Base-by-base conservation (phyloP, 2,329 filamentous ascomycete genomes). In the Ceratocystis destructans region DNA sequence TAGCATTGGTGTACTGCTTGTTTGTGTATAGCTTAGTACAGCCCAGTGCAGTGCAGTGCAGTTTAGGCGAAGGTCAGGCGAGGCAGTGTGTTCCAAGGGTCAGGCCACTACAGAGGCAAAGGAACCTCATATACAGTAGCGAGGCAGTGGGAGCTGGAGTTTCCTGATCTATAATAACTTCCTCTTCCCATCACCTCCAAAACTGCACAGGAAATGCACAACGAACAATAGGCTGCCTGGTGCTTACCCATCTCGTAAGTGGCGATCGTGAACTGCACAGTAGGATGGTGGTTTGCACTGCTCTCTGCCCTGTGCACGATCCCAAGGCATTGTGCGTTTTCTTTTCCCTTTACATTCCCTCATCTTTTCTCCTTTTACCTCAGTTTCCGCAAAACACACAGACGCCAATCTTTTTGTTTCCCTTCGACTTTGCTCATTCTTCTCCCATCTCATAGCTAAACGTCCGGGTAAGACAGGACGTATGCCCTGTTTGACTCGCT, bases 321-420 rank as follows among this genome's bases (percentile, higher is more conserved):
- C 53, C 37, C 10, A n/a, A 57, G 53, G 53, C 17, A 12, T 31
- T 33, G 53, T 57, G 53, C 10, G 7, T 57, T 22, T 31, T 17
- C 28, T 31, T 31, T 57, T 17, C 31, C 25, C 48, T 50, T 20
- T 50, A 5, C 22, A 41, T 22, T 50, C 48, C 8, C 46, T 55
- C 10, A 15, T 55, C 20, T 57, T 57, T 57, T 28, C 28, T 57
- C 22, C 17, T 57, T 25, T 57, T 57, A 25, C 28, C 53, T 57
- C 25, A 3, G 17, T 31, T 50, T 57, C 22, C 28, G 22, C 53
- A 17, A 57, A 28, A 57, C 22, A 57, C 53, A 57, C 53, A 33
- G 53, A 57, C 53, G 53, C 53, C 28, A 57, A 57, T 57, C 53
- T 57, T 57, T 6, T 33, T 57, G 53, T 57, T 57, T 57, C 22